Conservation (phyloP, 1,284 basidiomycete genomes). For the Leccinum griseonigrum region DNA sequence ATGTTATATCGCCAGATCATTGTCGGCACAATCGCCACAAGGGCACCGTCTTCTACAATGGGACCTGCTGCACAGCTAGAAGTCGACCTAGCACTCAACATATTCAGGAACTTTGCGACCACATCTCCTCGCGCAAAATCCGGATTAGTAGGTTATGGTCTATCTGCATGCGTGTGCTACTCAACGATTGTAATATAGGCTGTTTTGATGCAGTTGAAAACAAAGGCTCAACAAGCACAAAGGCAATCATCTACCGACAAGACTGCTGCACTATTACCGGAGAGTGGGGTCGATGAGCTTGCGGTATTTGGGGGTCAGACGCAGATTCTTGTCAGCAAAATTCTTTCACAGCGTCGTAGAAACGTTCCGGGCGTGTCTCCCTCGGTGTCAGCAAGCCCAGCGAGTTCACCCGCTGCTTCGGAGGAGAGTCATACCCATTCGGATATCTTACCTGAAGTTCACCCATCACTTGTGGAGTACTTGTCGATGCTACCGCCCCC, state of each 20-base stretch:
- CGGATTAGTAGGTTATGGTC: conserved; percentile 41
- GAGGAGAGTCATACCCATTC: conserved; percentile 28
- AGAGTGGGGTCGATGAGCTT: conserved; percentile 59
- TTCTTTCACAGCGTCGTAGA: conserved; percentile 38
- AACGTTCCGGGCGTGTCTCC: conserved; percentile 16
- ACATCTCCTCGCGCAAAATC: conserved; percentile 49
- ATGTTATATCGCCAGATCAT: conserved; percentile 42
- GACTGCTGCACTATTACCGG: conserved; percentile 30
- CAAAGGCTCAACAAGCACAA: conserved; percentile 47
- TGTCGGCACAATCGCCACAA: conserved; percentile 53
- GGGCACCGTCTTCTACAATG: conserved; percentile 57
- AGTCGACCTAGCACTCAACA: conserved; percentile 51
- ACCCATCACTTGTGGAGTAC: conserved; percentile 53
- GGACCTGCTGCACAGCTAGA: conserved; percentile 56
- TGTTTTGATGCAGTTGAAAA: conserved; percentile 45
- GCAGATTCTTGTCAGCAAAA: conserved; percentile 51
- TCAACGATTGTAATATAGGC: conserved; percentile 33
- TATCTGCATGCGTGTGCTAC: not conserved
- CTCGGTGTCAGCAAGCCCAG: conserved; percentile 21
- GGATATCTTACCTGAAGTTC: conserved; percentile 46
- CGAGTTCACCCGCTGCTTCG: conserved; percentile 27
- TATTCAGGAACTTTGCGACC: conserved; percentile 50
- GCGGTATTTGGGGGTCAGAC: conserved; percentile 67
- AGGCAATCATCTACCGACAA: conserved; percentile 40
- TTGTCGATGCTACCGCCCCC: conserved; percentile 39